These are phyloP conservation scores for Gastrolobium bilobum DNA, from an alignment of 306 rosid species.

Conservation along the genomic window DNA sequence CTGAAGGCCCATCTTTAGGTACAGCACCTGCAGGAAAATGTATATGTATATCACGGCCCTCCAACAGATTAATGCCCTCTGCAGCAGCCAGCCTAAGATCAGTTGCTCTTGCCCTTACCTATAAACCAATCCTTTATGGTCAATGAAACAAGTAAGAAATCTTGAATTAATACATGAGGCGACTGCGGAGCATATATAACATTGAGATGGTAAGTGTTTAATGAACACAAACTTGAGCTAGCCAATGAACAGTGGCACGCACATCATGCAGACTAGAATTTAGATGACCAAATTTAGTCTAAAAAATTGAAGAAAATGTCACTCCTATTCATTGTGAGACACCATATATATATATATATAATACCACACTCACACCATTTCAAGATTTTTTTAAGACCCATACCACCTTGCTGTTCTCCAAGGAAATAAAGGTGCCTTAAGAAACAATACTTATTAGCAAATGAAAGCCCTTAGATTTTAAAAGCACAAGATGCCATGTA, in stretches of 20 bases:
- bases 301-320: conserved; percentile 19
- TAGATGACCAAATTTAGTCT: conserved; percentile 26
- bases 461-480: not conserved
- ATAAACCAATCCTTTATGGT: conserved; percentile 40
- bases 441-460: conserved; percentile 12
- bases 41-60: conserved; percentile 92
- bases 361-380: not conserved
- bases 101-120: conserved; percentile 91
- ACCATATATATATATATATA: conserved; percentile 3
- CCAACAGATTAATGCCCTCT: conserved; percentile 74
- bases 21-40: conserved; percentile 99
- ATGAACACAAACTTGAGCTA: conserved; percentile 28
- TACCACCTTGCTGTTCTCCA: conserved; percentile 31
- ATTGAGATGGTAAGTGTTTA: conserved; percentile 36
- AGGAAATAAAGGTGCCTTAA: conserved; percentile 20
- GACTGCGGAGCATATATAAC: conserved; percentile 12
- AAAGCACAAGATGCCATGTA: conserved; percentile 17
- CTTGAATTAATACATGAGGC: conserved; percentile 32
- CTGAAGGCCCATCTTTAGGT: conserved; percentile 99
- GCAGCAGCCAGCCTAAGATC: conserved; percentile 80
- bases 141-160: conserved; percentile 43
- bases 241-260: conserved; percentile 18
- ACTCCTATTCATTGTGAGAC: not conserved
- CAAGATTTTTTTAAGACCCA: conserved; percentile 2
- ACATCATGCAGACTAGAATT: conserved; percentile 27